Evolutionary conservation across 176 grass and related monocot species (phyloP).

Genomic region (Avena sativa): DNA sequence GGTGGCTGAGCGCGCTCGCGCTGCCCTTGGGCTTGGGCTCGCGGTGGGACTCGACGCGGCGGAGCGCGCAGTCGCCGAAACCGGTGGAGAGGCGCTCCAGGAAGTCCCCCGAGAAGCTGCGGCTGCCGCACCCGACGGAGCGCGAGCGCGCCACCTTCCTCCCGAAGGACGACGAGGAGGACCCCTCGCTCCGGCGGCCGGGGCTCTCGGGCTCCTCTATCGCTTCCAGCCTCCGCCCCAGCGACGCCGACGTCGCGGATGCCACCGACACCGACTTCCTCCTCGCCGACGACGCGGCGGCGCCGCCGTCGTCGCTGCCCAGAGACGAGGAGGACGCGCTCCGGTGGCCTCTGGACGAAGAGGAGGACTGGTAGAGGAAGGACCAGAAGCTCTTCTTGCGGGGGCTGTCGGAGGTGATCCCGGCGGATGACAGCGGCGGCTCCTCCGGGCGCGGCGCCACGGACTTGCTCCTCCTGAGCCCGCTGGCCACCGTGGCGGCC

Average conservation of each 20-base stretch:
- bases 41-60: conserved; percentile 88
- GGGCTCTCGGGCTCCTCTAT: conserved; percentile 71
- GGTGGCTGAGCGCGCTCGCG: conserved; percentile 36
- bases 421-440: conserved; percentile 5
- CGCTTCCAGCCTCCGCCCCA: conserved; percentile 48
- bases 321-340: conserved; percentile 23
- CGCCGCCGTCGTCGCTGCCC: neutral
- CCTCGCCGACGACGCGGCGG: conserved; percentile 37
- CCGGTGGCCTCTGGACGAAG: conserved; percentile 47
- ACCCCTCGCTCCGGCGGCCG: conserved; percentile 70
- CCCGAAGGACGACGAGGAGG: conserved; percentile 75
- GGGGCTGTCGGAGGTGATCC: conserved; percentile 64
- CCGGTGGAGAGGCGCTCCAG: conserved; percentile 92
- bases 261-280: conserved; percentile 63
- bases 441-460: conserved; percentile 70
- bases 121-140: conserved; percentile 92
- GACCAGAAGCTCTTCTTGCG: conserved; percentile 99
- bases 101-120: conserved; percentile 94
- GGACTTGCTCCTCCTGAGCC: conserved; percentile 85
- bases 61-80: conserved; percentile 92
- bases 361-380: conserved; percentile 79
- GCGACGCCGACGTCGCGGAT: conserved; percentile 31
- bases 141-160: conserved; percentile 89
- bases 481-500: neutral
- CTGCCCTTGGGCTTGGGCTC: conserved; percentile 70